Conservation (phyloP, 2,329 filamentous ascomycete species). For the Penicillium nordicum region DNA sequence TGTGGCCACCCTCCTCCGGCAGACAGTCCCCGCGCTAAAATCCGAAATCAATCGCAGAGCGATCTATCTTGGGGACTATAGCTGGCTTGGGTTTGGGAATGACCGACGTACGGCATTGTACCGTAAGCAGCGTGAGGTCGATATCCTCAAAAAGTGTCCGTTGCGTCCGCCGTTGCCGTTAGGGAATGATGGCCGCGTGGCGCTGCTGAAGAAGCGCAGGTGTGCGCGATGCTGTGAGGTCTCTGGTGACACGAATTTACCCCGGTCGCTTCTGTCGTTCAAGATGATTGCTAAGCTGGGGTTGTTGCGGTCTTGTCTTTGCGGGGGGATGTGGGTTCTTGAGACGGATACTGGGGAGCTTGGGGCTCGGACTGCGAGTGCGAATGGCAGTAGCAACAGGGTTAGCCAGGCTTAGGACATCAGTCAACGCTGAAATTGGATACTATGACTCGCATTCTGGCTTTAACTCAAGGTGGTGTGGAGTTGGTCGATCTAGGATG, state of each 20-base stretch:
- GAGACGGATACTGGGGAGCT: slow-evolving; percentile 23
- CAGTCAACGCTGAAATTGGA: not conserved
- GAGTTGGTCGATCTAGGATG: not conserved
- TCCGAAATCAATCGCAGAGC: slow-evolving; percentile 61
- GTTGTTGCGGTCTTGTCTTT: slow-evolving; percentile 39
- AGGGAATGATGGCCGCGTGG: slow-evolving; percentile 7
- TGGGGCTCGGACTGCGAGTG: not conserved
- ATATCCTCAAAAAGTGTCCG: slow-evolving; percentile 54
- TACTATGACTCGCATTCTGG: not conserved
- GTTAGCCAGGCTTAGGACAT: not conserved
- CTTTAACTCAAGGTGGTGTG: not conserved
- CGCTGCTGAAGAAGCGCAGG: slow-evolving; percentile 37
- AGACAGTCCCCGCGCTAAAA: slow-evolving; percentile 55
- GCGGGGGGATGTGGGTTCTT: slow-evolving; percentile 41
- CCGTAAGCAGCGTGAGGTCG: slow-evolving; percentile 57
- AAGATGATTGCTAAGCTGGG: slow-evolving; percentile 39
- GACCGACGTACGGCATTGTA: slow-evolving; percentile 58
- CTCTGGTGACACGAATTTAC: slow-evolving; percentile 59
- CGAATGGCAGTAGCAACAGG: not conserved
- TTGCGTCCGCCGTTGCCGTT: slow-evolving; percentile 17
- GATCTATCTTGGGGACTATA: slow-evolving; percentile 70
- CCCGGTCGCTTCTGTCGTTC: slow-evolving; percentile 35
- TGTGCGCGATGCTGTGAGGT: slow-evolving; percentile 62
- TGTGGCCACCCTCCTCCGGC: slow-evolving; percentile 48
- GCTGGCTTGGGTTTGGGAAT: slow-evolving; percentile 63